These are phyloP conservation scores for Boletus speciosus DNA, from an alignment of 768 basidiomycete genomes.

Conservation along the genomic window DNA sequence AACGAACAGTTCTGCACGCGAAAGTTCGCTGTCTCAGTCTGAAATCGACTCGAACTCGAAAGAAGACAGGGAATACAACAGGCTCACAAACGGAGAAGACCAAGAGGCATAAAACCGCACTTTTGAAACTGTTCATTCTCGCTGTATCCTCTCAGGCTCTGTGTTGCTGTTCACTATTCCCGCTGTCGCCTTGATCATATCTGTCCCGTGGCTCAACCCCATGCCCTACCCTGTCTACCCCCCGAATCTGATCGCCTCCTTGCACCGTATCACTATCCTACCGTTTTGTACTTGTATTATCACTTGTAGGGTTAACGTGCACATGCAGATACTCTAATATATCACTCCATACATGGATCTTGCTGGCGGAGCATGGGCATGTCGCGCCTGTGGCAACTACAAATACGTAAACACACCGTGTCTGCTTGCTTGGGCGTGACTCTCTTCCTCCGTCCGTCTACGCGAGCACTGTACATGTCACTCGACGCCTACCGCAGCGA, in stretches of 20 bases:
- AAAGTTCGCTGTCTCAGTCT: slow-evolving; percentile 42
- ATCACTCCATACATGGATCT: slow-evolving; percentile 1
- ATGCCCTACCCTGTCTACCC: slow-evolving; percentile 10
- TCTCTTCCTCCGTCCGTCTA: not conserved
- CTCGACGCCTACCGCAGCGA: slow-evolving; percentile 17
- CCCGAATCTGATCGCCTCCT: slow-evolving; percentile 7
- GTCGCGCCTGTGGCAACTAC: slow-evolving; percentile 14
- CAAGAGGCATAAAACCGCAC: slow-evolving; percentile 14
- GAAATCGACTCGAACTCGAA: slow-evolving; percentile 17
- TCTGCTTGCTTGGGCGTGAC: not conserved
- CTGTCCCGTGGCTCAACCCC: slow-evolving; percentile 16
- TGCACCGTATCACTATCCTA: slow-evolving; percentile 22
- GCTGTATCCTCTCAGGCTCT: slow-evolving; percentile 1
- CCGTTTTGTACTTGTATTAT: slow-evolving; percentile 29
- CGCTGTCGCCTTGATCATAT: slow-evolving; percentile 22
- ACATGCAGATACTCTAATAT: slow-evolving; percentile 21
- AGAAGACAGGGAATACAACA: slow-evolving; percentile 14
- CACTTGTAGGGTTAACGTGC: slow-evolving; percentile 23
- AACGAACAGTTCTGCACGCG: slow-evolving; percentile 68
- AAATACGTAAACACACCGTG: slow-evolving; percentile 3
- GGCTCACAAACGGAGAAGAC: slow-evolving; percentile 8
- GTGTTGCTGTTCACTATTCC: slow-evolving; percentile 20
- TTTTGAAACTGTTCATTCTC: slow-evolving; percentile 1
- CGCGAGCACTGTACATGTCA: slow-evolving; percentile 17
- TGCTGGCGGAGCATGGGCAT: not conserved